Evolutionary conservation across 108 stramenopile genomes (phyloP).

Genomic region (Nitzschia inconspicua): DNA sequence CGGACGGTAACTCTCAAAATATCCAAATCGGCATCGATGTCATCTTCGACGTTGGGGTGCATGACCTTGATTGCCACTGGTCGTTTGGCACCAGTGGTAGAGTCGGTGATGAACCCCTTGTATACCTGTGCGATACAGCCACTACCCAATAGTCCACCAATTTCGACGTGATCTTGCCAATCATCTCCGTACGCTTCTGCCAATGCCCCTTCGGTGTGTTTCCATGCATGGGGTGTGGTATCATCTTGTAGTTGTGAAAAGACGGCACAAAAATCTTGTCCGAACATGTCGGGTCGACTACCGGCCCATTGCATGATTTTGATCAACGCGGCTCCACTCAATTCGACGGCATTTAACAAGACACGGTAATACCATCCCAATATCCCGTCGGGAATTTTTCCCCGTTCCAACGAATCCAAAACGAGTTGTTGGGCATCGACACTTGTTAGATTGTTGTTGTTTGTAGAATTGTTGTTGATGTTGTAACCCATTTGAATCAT

Average conservation of each 20-base stretch:
- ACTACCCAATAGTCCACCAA: conserved; percentile 48
- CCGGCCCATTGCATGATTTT: conserved; percentile 74
- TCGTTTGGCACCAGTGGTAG: conserved; percentile 14
- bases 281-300: conserved; percentile 65
- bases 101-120: conserved; percentile 25
- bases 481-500: not conserved
- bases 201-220: conserved; percentile 45
- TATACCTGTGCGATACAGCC: conserved; percentile 79
- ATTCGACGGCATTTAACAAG: conserved; percentile 39
- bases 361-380: conserved; percentile 34
- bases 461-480: not conserved
- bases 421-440: conserved; percentile 31
- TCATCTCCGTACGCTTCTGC: conserved; percentile 52
- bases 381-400: not conserved
- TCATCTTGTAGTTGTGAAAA: conserved; percentile 63
- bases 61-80: conserved; percentile 57
- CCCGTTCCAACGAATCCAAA: not conserved
- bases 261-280: conserved; percentile 47
- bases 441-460: not conserved
- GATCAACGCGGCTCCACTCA: conserved; percentile 52
- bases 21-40: conserved; percentile 61
- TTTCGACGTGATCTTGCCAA: conserved; percentile 40
- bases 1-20: conserved; percentile 38
- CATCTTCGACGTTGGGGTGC: conserved; percentile 52
- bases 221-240: conserved; percentile 52